Conservation (phyloP, 768 basidiomycete species). For the Boletus tomentosulus region DNA sequence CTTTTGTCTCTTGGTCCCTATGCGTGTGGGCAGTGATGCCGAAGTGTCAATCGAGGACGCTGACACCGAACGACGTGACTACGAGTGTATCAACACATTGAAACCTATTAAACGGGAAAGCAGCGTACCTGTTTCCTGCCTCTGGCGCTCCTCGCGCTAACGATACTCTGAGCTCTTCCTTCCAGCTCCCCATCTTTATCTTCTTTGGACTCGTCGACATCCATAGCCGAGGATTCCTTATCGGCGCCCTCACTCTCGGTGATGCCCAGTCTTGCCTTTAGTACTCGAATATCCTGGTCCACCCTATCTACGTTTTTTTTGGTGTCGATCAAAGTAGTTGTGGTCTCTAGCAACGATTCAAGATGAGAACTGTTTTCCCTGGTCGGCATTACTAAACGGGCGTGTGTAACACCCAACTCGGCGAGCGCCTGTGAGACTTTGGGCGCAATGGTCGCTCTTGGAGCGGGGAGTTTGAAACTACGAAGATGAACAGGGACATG, state of each 20-base stretch:
- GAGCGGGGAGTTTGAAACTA: conserved; percentile 77
- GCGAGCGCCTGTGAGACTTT: conserved; percentile 73
- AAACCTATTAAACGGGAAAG: not conserved
- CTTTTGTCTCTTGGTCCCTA: conserved; percentile 57
- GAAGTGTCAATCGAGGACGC: conserved; percentile 73
- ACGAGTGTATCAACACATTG: conserved; percentile 3
- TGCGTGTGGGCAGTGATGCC: conserved; percentile 45
- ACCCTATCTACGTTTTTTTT: conserved; percentile 85
- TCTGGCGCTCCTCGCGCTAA: conserved; percentile 53
- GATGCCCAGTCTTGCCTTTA: conserved; percentile 58
- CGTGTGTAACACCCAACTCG: conserved; percentile 71
- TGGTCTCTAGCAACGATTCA: conserved; percentile 69
- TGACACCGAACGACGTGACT: conserved; percentile 66
- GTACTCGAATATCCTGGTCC: conserved; percentile 77
- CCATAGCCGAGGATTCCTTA: conserved; percentile 43
- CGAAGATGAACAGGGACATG: conserved; percentile 82
- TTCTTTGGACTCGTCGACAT: conserved; percentile 44
- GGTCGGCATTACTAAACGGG: conserved; percentile 92
- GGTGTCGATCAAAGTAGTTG: conserved; percentile 74
- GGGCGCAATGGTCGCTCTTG: conserved; percentile 68
- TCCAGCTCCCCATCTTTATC: conserved; percentile 36
- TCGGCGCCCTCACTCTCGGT: conserved; percentile 43
- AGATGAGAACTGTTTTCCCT: conserved; percentile 70
- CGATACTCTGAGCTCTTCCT: conserved; percentile 61
- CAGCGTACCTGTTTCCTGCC: conserved; percentile 52